Evolutionary conservation across 2,329 filamentous ascomycete genomes (phyloP), one percentile per base, ranked within the genome.

Genomic region (Calonectria pauciramosa): DNA sequence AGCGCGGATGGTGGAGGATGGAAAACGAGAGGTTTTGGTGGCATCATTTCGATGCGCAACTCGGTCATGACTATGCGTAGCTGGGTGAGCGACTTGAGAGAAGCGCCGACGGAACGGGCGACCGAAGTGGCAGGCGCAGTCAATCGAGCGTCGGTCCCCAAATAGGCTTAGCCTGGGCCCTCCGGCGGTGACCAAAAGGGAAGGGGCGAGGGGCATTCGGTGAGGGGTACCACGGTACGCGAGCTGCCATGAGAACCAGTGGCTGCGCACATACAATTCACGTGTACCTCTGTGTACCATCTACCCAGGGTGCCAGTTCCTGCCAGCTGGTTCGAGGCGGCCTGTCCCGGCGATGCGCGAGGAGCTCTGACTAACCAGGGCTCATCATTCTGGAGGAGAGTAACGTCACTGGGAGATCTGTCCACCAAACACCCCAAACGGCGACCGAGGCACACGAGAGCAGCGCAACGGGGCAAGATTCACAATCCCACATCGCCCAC

Each of bases 111-210:
- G 74, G 77, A 80, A 75, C 71, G 71, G 75, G 76, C 70, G 68
- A 77, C 73, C 74, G 74, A 76, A 65, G 65, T 63, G 74, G 74
- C 72, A 78, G 74, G 69, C 71, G 72, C 36, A 73, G 76, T 76
- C 72, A 73, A 75, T 76, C 51, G 67, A 71, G 51, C 71, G 74
- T 86, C 84, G 84, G 84, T 86, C 77, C 80, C 84, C 79, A 81
- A 82, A 82, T 30, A 41, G 77, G 84, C 52, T 82, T 85, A 85
- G 84, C 79, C 75, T 41, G 4, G 14, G 65, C 59, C 34, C 36
- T 60, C 30, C 59, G 71, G 74, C 76, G 79, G 77, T 78, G 78
- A 76, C 76, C 64, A 72, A 79, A 79, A 41, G 4, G 75, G 79
- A 74, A 76, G 75, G 59, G 71, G 73, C 49, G 70, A 72, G 76